Conservation (phyloP, 129 eudicot genomes). For the Centella asiatica region DNA sequence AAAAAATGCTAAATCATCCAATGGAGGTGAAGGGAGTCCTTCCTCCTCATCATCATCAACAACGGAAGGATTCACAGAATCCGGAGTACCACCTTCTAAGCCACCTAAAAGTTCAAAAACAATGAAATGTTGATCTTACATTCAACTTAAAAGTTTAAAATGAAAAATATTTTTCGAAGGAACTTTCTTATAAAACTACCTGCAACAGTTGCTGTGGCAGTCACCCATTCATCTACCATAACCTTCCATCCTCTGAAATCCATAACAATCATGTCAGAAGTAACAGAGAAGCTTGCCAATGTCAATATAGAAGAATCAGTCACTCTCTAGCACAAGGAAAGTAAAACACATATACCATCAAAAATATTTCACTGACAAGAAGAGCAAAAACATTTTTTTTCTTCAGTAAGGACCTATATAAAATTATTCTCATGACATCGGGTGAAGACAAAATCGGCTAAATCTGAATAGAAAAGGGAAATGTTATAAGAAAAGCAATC, state of each 20-base stretch:
- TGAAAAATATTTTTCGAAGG: neutral
- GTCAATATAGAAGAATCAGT: neutral
- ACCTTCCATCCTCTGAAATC: slow-evolving; percentile 62
- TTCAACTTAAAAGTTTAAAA: neutral
- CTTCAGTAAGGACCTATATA: too few species aligned
- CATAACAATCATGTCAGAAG: slow-evolving; percentile 6
- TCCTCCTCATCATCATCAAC: slow-evolving; percentile 73
- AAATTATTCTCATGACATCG: too few species aligned
- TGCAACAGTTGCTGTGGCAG: slow-evolving; percentile 32
- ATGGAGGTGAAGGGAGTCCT: slow-evolving; percentile 94
- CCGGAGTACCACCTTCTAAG: slow-evolving; percentile 52
- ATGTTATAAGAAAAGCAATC: too few species aligned
- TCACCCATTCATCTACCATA: slow-evolving; percentile 72
- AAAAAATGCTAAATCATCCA: slow-evolving; percentile 75
- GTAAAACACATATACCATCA: neutral
- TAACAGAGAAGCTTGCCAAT: neutral
- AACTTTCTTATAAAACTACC: slow-evolving; percentile 27
- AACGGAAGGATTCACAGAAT: slow-evolving; percentile 69
- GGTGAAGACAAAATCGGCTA: too few species aligned
- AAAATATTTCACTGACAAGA: neutral
- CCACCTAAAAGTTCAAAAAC: slow-evolving; percentile 15
- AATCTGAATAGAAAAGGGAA: too few species aligned
- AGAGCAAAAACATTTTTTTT: neutral
- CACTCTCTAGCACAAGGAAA: neutral
- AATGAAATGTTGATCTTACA: neutral